Conservation (phyloP, 2,329 filamentous ascomycete species). For the Phaeosphaeria sp. region DNA sequence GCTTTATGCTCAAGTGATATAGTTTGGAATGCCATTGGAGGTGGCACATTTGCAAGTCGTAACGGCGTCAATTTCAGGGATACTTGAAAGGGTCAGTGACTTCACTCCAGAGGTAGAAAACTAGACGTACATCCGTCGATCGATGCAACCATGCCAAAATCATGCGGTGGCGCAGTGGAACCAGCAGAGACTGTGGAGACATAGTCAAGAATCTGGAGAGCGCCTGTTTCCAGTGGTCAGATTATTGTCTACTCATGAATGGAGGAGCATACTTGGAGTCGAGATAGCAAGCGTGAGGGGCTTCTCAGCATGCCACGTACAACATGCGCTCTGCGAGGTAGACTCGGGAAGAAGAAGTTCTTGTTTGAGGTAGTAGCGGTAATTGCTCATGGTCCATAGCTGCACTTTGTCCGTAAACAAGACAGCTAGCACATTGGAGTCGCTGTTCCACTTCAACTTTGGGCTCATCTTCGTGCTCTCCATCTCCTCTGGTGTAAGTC, state of each 20-base stretch:
- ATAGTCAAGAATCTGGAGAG: conserved; percentile 67
- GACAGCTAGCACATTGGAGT: conserved; percentile 91
- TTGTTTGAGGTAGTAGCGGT: conserved; percentile 97
- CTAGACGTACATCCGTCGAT: conserved; percentile 73
- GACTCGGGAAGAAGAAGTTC: conserved; percentile 63
- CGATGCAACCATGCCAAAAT: conserved; percentile 81
- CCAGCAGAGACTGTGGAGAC: conserved; percentile 73
- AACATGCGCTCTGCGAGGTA: conserved; percentile 19
- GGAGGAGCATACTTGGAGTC: conserved; percentile 30
- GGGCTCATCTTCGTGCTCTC: conserved; percentile 65
- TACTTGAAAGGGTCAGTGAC: conserved; percentile 42
- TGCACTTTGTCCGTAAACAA: conserved; percentile 77
- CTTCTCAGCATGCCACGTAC: conserved; percentile 84
- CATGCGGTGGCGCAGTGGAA: conserved; percentile 72
- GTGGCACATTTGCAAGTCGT: conserved; percentile 82
- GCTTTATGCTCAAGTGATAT: conserved; percentile 67
- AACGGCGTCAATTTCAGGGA: conserved; percentile 85
- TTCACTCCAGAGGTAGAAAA: conserved; percentile 3
- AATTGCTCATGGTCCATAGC: conserved; percentile 96
- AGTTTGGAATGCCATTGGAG: conserved; percentile 88
- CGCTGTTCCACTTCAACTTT: conserved; percentile 82
- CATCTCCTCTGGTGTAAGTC: conserved; percentile 67
- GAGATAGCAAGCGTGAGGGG: conserved; percentile 71
- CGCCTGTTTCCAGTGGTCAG: conserved; percentile 37
- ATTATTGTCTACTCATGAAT: background rate